These are phyloP conservation scores for Drechmeria coniospora DNA, from an alignment of 2,329 filamentous ascomycete genomes.

Conservation along the genomic window DNA sequence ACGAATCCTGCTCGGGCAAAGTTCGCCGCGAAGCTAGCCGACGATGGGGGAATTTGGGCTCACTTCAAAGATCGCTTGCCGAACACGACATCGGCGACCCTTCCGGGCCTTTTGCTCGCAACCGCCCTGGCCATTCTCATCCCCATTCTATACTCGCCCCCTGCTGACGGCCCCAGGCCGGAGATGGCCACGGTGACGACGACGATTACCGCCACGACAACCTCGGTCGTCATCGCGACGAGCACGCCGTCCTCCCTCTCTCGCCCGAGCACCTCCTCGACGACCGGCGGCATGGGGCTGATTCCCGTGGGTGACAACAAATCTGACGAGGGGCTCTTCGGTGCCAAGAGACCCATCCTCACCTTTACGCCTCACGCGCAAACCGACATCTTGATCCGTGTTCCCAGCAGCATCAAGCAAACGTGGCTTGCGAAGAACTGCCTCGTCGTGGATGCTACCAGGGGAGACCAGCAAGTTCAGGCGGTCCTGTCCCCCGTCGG, in stretches of 20 bases:
- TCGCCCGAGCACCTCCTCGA: slow-evolving; percentile 3
- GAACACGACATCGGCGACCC: slow-evolving; percentile 7
- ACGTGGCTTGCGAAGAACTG: slow-evolving; percentile 41
- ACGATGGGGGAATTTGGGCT: slow-evolving; percentile 5
- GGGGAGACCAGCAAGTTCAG: slow-evolving; percentile 29
- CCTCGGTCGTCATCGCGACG: slow-evolving; percentile 4
- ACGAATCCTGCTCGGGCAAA: neutral
- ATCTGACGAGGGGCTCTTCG: slow-evolving; percentile 19
- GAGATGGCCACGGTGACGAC: slow-evolving; percentile 4
- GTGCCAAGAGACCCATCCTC: slow-evolving; percentile 15
- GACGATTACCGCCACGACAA: slow-evolving; percentile 10
- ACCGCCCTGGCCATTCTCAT: slow-evolving; percentile 10
- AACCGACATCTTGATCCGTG: slow-evolving; percentile 37
- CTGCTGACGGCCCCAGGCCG: slow-evolving; percentile 2
- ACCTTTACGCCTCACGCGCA: slow-evolving; percentile 19
- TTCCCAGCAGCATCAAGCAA: slow-evolving; percentile 33
- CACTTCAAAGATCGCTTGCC: slow-evolving; percentile 6
- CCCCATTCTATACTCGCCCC: slow-evolving; percentile 13
- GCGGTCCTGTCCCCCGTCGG: slow-evolving; percentile 31
- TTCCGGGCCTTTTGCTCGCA: slow-evolving; percentile 12
- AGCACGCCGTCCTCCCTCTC: slow-evolving; percentile 4
- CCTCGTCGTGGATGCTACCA: slow-evolving; percentile 38
- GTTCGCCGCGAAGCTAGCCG: slow-evolving; percentile 6
- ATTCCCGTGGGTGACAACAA: slow-evolving; percentile 14
- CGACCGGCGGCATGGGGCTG: slow-evolving; percentile 10